Base-by-base conservation (phyloP, 2,329 filamentous ascomycete genomes). In the Fusarium udum region DNA sequence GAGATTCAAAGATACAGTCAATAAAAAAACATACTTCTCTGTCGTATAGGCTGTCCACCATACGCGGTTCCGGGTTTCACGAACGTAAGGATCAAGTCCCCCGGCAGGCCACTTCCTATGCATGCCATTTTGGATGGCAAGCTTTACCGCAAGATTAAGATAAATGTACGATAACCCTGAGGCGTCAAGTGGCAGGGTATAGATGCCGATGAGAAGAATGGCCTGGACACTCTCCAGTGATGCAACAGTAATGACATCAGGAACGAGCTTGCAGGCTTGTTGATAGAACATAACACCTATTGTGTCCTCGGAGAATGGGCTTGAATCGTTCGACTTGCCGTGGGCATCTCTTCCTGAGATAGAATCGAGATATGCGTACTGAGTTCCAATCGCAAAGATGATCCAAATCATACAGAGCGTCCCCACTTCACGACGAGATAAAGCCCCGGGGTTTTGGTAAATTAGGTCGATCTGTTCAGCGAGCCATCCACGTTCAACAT, bases 111-210 rank as follows among this genome's bases (percentile, higher is more conserved):
- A 87, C 61, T 82, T 85, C 55, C 88, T 82, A 71, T 90, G 88
- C 87, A 90, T 89, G 15, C 88, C 88, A 74, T 90, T 90, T 68
- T 89, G 87, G 20, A 90, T 88, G 4, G 87, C 88, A 65, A 90
- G 80, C 67, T 88, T 89, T 46, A 89, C 80, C 4, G 87, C 86
- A 18, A 90, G 77, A 12, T 87, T 87, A 52, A 89, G 82, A 70
- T 90, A 90, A 6, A 87, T 87, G 71, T 89, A 90, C 6, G 86
- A 86, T 26, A 90, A 78, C 0, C 88, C 88, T 3, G 87, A 87
- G 1, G 88, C 85, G 75, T 90, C 88, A 1, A 89, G 81, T 0
- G 88, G 87, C 11, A 90, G 79, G 4, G 87, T 82, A 69, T 89
- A 90, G 15, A 88, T 84, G 5, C 87, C 88, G 20, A 90, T 85